Evolutionary conservation across 2,329 filamentous ascomycete genomes (phyloP), one percentile per base, ranked within the genome.

Genomic region (Ophiocordyceps camponoti-rufipedis): DNA sequence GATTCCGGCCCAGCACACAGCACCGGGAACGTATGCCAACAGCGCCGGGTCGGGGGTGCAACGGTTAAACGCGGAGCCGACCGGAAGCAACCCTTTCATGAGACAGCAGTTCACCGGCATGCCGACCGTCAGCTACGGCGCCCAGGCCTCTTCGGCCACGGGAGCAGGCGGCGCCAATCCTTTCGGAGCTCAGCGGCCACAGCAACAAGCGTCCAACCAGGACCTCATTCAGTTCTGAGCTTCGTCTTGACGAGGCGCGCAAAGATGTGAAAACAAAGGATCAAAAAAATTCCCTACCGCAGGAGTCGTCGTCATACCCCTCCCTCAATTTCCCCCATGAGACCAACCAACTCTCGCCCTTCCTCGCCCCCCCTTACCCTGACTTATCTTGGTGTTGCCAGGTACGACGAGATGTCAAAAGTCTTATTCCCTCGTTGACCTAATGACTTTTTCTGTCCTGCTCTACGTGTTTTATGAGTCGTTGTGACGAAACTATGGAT

Each of bases 11-110:
- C 91, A 98, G 60, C 91, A 98, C 62, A 98, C 91, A 0, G 87
- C 91, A 1, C 91, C 91, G 0, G 91, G 89, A 28, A 93, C 85
- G 0, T 98, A 96, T 60, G 82, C 98, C 65, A 98, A 98, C 66
- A 94, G 85, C 48, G 87, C 91, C 7, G 91, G 91, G 44, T 71
- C 82, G 35, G 85, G 85, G n/a, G 66, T 85, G 47, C 77, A 78
- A 53, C 74, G 75, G 47, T 64, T 95, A 41, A 84, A 69, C 48
- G 59, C 70, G 45, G 69, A 87, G 18, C 85, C 85, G 1, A 86
- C 80, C 2, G 82, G 82, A 31, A 91, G 76, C 67, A 96, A 96
- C 58, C 91, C 91, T 0, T 98, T 96, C 67, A 67, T 94, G 54
- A 76, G 80, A 48, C 78, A 79, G 49, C 86, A 93, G 59, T 91